These are phyloP conservation scores for Leishmania turanica DNA, from an alignment of 208 protist species.

Conservation along the genomic window DNA sequence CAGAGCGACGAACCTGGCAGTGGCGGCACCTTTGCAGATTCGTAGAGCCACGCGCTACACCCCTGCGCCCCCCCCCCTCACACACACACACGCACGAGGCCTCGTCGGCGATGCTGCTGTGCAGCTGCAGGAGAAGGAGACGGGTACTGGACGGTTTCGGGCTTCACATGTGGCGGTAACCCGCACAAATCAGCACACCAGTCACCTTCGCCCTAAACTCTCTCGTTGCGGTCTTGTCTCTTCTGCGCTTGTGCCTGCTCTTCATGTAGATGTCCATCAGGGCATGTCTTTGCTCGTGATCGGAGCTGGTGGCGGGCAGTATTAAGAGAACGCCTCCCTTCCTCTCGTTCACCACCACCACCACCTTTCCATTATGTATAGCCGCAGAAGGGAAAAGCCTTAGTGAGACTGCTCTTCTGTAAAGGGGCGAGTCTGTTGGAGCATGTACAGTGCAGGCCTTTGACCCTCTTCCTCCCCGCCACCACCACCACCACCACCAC, in stretches of 20 bases:
- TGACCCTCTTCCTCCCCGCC: not conserved
- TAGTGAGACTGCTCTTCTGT: not conserved
- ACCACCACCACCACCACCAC: not conserved
- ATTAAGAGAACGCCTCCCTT: not conserved
- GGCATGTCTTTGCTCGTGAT: not conserved
- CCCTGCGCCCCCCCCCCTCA: not conserved
- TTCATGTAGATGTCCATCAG: not conserved
- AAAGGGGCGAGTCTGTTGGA: not conserved
- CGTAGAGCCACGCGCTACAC: not conserved
- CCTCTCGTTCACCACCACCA: not conserved
- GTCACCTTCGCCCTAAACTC: not conserved
- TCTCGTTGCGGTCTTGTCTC: not conserved
- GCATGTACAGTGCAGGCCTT: not conserved
- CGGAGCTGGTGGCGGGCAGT: not conserved
- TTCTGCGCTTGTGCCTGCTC: not conserved
- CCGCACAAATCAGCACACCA: no score
- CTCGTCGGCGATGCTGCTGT: not conserved
- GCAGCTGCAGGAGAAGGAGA: not conserved
- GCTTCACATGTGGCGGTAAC: not conserved
- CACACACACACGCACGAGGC: not conserved
- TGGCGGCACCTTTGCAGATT: conserved; percentile 1
- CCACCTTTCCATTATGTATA: conserved; percentile 2
- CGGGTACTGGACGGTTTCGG: not conserved
- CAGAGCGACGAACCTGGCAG: not conserved
- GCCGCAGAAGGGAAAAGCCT: not conserved